Percentiles rank a stretch among this genome's conserved stretches.
phyloP scores from a whole-genome alignment of 2,329 filamentous ascomycete genomes.

The Alternaria metachromatica region DNA sequence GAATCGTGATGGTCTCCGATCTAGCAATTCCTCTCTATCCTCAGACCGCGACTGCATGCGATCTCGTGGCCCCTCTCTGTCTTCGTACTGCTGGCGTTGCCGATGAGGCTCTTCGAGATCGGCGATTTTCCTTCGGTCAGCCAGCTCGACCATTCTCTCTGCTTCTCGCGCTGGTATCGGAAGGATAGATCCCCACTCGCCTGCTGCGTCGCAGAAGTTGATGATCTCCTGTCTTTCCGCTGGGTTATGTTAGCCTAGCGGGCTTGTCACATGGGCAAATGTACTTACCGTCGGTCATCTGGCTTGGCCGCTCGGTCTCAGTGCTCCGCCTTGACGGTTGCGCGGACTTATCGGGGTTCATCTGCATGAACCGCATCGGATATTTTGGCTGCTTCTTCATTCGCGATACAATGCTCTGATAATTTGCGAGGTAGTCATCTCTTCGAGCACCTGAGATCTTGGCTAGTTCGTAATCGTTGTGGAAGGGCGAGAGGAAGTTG shows the following conservation, averaged over 20 bases:
- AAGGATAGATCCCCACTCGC: slow-evolving; percentile 36
- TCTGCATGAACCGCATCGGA: slow-evolving; percentile 28
- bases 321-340: neutral
- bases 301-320: neutral
- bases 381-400: slow-evolving; percentile 34
- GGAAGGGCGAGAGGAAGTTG: slow-evolving; percentile 25
- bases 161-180: slow-evolving; percentile 27
- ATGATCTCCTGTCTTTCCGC: slow-evolving; percentile 24
- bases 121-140: slow-evolving; percentile 23
- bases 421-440: slow-evolving; percentile 21
- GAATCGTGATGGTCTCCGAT: neutral
- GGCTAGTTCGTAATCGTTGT: slow-evolving; percentile 18
- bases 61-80: neutral
- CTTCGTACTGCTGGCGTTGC: neutral
- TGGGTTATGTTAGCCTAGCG: neutral
- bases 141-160: slow-evolving; percentile 26
- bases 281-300: slow-evolving; percentile 26
- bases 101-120: slow-evolving; percentile 2
- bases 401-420: slow-evolving; percentile 23
- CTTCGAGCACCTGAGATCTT: slow-evolving; percentile 21
- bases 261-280: neutral
- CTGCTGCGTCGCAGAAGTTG: slow-evolving; percentile 34
- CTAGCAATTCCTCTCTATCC: neutral
- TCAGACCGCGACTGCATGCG: neutral
- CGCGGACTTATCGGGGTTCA: slow-evolving; percentile 23